Percentiles rank a stretch among this genome's conserved stretches.
These are phyloP conservation scores for Chrysanthemum makinoi DNA, from an alignment of 129 eudicot species.

Conservation along the genomic window DNA sequence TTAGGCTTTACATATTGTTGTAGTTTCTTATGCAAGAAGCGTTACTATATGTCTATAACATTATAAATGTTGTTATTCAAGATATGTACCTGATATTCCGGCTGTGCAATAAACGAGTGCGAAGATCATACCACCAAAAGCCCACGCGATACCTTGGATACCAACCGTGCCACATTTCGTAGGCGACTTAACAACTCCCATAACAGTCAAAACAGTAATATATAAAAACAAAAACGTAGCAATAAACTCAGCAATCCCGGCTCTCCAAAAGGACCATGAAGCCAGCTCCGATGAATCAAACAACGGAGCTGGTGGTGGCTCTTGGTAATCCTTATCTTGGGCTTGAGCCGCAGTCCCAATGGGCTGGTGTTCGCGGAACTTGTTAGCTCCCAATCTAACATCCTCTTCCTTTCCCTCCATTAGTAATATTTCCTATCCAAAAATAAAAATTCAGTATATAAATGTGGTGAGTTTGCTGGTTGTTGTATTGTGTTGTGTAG, in stretches of 20 bases:
- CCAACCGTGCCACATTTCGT: conserved; percentile 71
- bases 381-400: conserved; percentile 83
- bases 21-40: not conserved
- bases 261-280: conserved; percentile 85
- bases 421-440: conserved; percentile 35
- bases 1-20: too few species aligned
- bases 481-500: too few species aligned
- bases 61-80: not conserved
- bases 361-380: conserved; percentile 68
- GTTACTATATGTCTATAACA: not conserved
- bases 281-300: conserved; percentile 74
- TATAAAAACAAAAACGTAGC: conserved; percentile 79
- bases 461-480: too few species aligned
- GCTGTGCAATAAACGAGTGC: conserved; percentile 93
- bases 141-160: conserved; percentile 88
- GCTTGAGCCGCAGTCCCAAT: conserved; percentile 82
- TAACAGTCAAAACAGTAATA: conserved; percentile 62
- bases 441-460: not conserved
- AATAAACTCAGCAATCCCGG: conserved; percentile 80
- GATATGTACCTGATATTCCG: conserved; percentile 60
- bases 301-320: conserved; percentile 83
- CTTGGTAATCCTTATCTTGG: conserved; percentile 76
- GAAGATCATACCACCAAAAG: conserved; percentile 88
- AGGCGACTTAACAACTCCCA: conserved; percentile 56
- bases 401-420: conserved; percentile 82